Conservation (phyloP, 2,329 filamentous ascomycete species). For the Mycosphaerella sp. region DNA sequence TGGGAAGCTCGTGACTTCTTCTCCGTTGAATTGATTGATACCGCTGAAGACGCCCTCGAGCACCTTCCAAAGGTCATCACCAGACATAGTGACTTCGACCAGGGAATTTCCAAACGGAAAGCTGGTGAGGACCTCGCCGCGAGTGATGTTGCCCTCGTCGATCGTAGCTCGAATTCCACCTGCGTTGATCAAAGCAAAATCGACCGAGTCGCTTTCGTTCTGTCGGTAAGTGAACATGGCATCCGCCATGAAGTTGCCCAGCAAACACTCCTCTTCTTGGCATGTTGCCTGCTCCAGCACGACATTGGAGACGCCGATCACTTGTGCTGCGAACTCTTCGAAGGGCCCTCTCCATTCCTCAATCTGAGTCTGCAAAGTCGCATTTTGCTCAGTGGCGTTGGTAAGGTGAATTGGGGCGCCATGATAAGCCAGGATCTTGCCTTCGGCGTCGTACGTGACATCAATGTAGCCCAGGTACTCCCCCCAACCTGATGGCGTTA, state of each 20-base stretch:
- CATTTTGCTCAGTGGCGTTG: conserved; percentile 55
- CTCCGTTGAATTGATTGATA: conserved; percentile 51
- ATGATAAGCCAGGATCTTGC: conserved; percentile 57
- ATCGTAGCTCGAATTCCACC: conserved; percentile 61
- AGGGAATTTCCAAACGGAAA: conserved; percentile 63
- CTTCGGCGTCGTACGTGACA: conserved; percentile 55
- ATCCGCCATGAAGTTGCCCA: conserved; percentile 41
- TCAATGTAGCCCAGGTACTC: conserved; percentile 64
- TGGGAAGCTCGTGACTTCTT: conserved; percentile 53
- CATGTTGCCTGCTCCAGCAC: conserved; percentile 56
- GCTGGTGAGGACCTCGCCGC: conserved; percentile 56
- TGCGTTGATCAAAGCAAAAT: conserved; percentile 58
- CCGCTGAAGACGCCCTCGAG: conserved; percentile 55
- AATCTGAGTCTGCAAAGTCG: conserved; percentile 53
- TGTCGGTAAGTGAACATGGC: conserved; percentile 57
- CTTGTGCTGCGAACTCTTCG: conserved; percentile 52
- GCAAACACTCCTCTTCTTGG: conserved; percentile 51
- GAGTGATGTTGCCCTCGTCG: conserved; percentile 55
- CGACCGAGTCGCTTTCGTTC: conserved; percentile 43
- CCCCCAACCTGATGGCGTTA: conserved; percentile 45
- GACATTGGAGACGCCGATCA: conserved; percentile 51
- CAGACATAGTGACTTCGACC: conserved; percentile 51
- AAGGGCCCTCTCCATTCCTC: conserved; percentile 56
- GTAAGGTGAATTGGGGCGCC: conserved; percentile 60
- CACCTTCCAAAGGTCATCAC: conserved; percentile 51